Percentiles rank a stretch among this genome's conserved stretches.
Conservation (phyloP, 1,139 yeast species). For the Kurtzmaniella natalensis region DNA sequence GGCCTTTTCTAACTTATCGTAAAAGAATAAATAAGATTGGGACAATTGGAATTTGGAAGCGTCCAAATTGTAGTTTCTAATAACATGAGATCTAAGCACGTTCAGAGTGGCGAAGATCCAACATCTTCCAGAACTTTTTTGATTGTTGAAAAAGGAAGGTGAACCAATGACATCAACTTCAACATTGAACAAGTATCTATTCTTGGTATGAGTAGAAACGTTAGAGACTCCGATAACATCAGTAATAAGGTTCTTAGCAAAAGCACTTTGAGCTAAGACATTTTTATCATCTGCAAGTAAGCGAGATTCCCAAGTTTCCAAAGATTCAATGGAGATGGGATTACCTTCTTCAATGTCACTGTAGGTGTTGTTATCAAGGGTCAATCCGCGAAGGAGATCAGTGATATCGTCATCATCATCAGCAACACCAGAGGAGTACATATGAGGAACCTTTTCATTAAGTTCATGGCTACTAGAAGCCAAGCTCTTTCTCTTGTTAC, state of each 20-base stretch:
- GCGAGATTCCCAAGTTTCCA: slow-evolving; percentile 48
- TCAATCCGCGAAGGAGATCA: slow-evolving; percentile 12
- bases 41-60: slow-evolving; percentile 63
- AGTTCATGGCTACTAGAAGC: too few species aligned
- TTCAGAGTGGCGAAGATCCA: slow-evolving; percentile 87
- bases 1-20: slow-evolving; percentile 72
- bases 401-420: slow-evolving; percentile 1
- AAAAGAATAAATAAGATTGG: slow-evolving; percentile 63
- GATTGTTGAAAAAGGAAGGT: slow-evolving; percentile 62
- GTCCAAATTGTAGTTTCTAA: slow-evolving; percentile 58
- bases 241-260: slow-evolving; percentile 47
- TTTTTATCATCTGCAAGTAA: slow-evolving; percentile 52
- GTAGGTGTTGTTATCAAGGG: slow-evolving; percentile 3
- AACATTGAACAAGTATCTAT: slow-evolving; percentile 53
- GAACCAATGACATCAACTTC: slow-evolving; percentile 61
- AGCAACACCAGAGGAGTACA: not conserved
- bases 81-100: slow-evolving; percentile 59
- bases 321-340: slow-evolving; percentile 28
- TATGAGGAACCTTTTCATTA: slow-evolving; percentile 2
- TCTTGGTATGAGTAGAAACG: slow-evolving; percentile 19
- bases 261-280: slow-evolving; percentile 54
- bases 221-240: slow-evolving; percentile 35
- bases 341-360: slow-evolving; percentile 9
- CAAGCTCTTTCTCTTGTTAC: too few species aligned
- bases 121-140: slow-evolving; percentile 73